Evolutionary conservation across 768 basidiomycete genomes (phyloP), one percentile per base, ranked within the genome.

Genomic region (Auricularia cornea): DNA sequence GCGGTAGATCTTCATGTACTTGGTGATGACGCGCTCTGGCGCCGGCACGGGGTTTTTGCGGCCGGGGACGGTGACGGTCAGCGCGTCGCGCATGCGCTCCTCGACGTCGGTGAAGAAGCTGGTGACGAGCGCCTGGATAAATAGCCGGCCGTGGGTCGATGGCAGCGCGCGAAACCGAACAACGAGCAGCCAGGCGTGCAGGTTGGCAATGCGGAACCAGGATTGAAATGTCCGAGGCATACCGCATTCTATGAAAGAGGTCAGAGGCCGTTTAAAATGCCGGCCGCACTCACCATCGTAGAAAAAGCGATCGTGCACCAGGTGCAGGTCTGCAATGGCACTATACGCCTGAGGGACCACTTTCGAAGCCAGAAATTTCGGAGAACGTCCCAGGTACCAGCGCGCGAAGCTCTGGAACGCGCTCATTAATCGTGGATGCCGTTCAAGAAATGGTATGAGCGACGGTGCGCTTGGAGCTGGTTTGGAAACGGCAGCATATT

Each of bases 51-150:
- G 64, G 60, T 60, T 71, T 68, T 28, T 67, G 71, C 63, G 70
- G 73, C 51, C 71, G 64, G 2, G 67, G 65, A 20, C 67, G 66
- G n/a, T 72, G 68, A 60, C 65, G 59, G 26, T 87, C 51, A 93
- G 84, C 31, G 94, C 87, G 4, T 83, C 77, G 23, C 94, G 88
- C 59, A 98, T 85, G 62, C 94, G 89, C 70, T 91, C 89, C 71
- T 98, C 96, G 66, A 92, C 83, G 72, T 98, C 92, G 67, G 93
- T 78, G 80, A 98, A 98, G 78, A 95, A 97, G 76, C 97, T 94
- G 73, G 96, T 94, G 66, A 97, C 81, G 64, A 98, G 80, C 67
- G 79, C 90, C 75, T 95, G 90, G 67, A 89, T 81, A 76, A 89
- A 90, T 64, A 82, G 72, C 67, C 77, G 76, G 28, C 89, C 90